A percentile compares a stretch with the other conserved stretches of the same genome.
Evolutionary conservation across 2,329 filamentous ascomycete genomes (phyloP).

Genomic region (Fusarium veterinarium): DNA sequence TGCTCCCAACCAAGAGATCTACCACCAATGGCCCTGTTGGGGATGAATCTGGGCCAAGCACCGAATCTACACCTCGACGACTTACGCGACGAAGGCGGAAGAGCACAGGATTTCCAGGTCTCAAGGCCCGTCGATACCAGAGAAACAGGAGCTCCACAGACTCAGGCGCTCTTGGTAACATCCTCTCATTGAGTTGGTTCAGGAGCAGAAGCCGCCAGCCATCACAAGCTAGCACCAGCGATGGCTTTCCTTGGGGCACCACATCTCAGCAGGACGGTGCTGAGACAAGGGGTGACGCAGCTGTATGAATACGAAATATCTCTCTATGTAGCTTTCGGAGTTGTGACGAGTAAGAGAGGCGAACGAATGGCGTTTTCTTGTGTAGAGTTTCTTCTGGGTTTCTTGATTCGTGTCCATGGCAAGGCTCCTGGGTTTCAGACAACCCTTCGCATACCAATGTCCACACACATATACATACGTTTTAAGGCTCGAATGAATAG

Average conservation of each 20-base stretch:
- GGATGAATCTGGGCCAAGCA: slow-evolving; percentile 47
- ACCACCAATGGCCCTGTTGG: slow-evolving; percentile 44
- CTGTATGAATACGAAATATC: slow-evolving; percentile 48
- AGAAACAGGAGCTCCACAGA: slow-evolving; percentile 54
- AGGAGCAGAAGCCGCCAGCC: slow-evolving; percentile 37
- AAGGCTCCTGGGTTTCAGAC: slow-evolving; percentile 2
- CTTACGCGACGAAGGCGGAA: slow-evolving; percentile 61
- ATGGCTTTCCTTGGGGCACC: slow-evolving; percentile 25
- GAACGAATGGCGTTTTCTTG: slow-evolving; percentile 37
- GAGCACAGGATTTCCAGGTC: slow-evolving; percentile 72
- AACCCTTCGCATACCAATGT: neutral
- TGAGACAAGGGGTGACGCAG: slow-evolving; percentile 42
- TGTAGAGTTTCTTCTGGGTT: slow-evolving; percentile 21
- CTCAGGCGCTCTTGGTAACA: slow-evolving; percentile 63
- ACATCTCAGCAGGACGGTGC: slow-evolving; percentile 36
- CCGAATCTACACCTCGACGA: slow-evolving; percentile 47
- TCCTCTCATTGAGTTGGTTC: slow-evolving; percentile 70
- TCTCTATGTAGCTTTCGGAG: slow-evolving; percentile 19
- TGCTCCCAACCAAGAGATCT: slow-evolving; percentile 51
- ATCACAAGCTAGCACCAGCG: slow-evolving; percentile 39
- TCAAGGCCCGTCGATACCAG: slow-evolving; percentile 63
- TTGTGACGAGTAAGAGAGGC: slow-evolving; percentile 31
- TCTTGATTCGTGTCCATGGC: slow-evolving; percentile 18
- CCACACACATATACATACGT: slow-evolving; percentile 22
- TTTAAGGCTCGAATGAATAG: slow-evolving; percentile 14